Percentiles rank a stretch among this genome's conserved stretches.
Conservation (phyloP, 305 asterid species). For the Solanum hybrid region DNA sequence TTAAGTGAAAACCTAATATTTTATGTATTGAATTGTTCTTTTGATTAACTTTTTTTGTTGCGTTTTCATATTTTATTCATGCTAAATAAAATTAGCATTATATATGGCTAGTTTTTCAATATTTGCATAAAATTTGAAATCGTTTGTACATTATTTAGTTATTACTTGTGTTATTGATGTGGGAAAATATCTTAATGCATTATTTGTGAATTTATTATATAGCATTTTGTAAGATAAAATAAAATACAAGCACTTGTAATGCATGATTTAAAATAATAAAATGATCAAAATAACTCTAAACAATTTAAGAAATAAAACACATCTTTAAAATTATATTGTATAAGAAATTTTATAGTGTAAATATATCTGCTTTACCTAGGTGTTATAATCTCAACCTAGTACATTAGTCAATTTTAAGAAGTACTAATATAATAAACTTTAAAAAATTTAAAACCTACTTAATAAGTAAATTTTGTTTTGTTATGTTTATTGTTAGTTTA, state of each 20-base stretch:
- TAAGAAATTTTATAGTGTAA: background rate
- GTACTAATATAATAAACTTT: background rate
- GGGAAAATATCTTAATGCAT: background rate
- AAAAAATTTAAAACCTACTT: background rate
- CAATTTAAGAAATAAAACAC: background rate
- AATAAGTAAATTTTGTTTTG: background rate
- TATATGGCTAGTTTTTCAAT: background rate
- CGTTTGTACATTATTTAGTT: background rate
- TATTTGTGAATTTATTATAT: background rate
- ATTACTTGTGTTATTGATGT: background rate
- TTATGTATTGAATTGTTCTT: fast-evolving
- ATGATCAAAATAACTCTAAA: background rate
- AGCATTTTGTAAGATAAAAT: background rate
- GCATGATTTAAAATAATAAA: background rate
- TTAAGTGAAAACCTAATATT: background rate
- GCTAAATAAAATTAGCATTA: background rate
- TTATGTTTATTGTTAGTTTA: background rate
- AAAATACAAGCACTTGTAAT: background rate
- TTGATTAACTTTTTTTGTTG: background rate
- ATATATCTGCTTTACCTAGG: background rate
- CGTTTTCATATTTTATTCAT: background rate
- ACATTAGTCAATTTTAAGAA: background rate
- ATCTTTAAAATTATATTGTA: background rate
- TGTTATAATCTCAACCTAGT: background rate
- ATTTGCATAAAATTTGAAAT: background rate